Base-by-base conservation (phyloP, 116 monocot species). In the Phalaenopsis hybrid region DNA sequence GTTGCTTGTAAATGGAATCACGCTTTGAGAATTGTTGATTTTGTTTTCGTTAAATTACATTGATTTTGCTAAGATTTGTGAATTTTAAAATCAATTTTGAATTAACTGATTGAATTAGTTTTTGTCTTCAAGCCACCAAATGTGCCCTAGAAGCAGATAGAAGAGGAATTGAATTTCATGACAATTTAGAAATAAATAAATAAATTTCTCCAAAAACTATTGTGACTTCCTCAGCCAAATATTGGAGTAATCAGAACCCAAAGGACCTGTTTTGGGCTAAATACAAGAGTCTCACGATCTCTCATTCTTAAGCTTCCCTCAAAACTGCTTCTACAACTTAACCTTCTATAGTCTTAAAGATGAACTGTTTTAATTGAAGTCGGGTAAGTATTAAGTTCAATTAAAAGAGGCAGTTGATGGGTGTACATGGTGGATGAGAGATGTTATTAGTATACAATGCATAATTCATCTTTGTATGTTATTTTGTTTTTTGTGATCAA, bases 121-220 rank as follows among this genome's bases (percentile, higher is more conserved):
- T 55, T 15, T 63, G 63, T 21, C 23, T 63, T 63, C 23, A 63
- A 63, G 8, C 59, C 5, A 6, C 23, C 25, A 63, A 67, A 67
- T 67, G 72, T 16, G 33, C 41, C 41, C 4, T 33, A 72, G 15
- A 72, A 41, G 72, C 16, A 15, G 72, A 34, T 80, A 18, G 11
- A 28, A 65, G 68, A 31, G 70, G 61, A 67, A 43, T 74, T 57
- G 5, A 41, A 72, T 72, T 72, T 72, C 72, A 67, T 80, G 52
- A 43, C 73, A 37, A 28, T 74, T 68, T 37, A 82, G 75, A 44
- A 82, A 74, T 8, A 57, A 52, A 11, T 17, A 74, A 17, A 43
- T 18, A 31, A 20, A 44, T 46, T n/a, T 21, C 18, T 20, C 18
- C 48, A n/a, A 45, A 73, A 55, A 52, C 55, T 55, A 55, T 15